Evolutionary conservation across 805 yeast species (phyloP).

Genomic region (Alloascoidea africana): DNA sequence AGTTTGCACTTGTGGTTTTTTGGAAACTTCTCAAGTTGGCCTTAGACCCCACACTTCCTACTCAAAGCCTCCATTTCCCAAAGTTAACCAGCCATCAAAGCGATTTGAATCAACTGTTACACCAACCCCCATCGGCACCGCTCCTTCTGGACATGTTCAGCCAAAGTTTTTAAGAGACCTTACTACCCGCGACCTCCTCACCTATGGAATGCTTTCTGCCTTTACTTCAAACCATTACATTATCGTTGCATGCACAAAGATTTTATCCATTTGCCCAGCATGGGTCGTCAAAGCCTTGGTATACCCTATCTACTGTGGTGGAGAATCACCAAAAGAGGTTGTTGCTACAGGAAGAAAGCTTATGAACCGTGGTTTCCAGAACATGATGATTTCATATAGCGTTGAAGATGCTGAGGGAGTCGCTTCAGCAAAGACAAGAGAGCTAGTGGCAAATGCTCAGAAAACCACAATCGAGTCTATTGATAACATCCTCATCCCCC

Average conservation of each 20-base stretch:
- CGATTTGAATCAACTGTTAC: no score
- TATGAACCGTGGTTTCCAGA: constrained; percentile 62
- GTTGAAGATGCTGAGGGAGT: constrained; percentile 85
- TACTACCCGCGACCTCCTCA: not conserved
- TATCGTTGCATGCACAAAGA: not conserved
- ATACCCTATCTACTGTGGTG: constrained; percentile 82
- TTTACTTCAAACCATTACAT: not conserved
- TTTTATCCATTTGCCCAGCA: not conserved
- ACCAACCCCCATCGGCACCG: no score
- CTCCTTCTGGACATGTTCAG: no score
- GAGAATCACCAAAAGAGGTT: constrained; percentile 62
- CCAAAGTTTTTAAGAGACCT: not conserved
- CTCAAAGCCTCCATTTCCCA: no score
- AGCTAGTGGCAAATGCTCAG: constrained; percentile 12
- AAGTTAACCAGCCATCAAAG: no score
- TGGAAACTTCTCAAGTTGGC: no score
- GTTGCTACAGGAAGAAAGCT: constrained; percentile 53
- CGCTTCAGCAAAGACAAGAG: constrained; percentile 25
- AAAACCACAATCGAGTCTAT: constrained; percentile 38
- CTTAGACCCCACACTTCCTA: no score
- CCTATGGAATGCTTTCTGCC: not conserved
- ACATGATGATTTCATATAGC: constrained; percentile 91
- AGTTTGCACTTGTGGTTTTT: no score
- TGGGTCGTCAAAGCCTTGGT: constrained; percentile 26
- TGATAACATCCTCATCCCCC: constrained; percentile 43